Conservation (phyloP, 768 basidiomycete species). For the Auricularia cornea region DNA sequence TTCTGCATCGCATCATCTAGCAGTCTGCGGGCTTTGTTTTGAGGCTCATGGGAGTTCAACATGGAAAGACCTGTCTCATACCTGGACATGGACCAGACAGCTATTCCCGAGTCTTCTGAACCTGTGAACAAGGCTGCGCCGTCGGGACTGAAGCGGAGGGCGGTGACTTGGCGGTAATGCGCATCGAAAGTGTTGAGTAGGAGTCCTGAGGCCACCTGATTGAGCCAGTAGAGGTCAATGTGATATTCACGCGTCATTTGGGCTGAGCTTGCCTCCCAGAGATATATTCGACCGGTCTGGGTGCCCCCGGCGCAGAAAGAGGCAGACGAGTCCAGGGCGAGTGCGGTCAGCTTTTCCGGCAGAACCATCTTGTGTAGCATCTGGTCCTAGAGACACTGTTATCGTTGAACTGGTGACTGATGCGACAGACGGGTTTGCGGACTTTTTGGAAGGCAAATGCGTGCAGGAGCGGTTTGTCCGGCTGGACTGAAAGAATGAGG, state of each 20-base stretch:
- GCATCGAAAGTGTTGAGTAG: constrained; percentile 89
- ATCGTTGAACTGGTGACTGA: neutral
- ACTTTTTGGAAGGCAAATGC: constrained; percentile 95
- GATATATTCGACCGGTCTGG: constrained; percentile 76
- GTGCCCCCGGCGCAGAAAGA: constrained; percentile 84
- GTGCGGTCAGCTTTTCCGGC: constrained; percentile 80
- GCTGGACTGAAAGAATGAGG: constrained; percentile 73
- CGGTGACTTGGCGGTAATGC: constrained; percentile 84
- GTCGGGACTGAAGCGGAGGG: constrained; percentile 76
- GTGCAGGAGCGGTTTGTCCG: constrained; percentile 81
- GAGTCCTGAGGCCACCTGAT: constrained; percentile 85
- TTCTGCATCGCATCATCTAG: constrained; percentile 67
- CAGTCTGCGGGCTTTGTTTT: too few relatives aligned
- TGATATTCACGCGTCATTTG: constrained; percentile 1
- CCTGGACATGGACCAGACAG: constrained; percentile 87
- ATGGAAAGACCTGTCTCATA: too few relatives aligned
- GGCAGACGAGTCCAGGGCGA: constrained; percentile 66
- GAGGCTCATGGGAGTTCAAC: too few relatives aligned
- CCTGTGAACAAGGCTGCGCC: constrained; percentile 74
- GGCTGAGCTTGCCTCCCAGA: constrained; percentile 77
- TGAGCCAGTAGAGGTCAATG: constrained; percentile 9
- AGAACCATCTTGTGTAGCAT: constrained; percentile 75
- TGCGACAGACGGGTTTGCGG: constrained; percentile 9
- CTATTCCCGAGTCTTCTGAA: constrained; percentile 83
- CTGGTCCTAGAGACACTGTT: constrained; percentile 60